phyloP scores from a whole-genome alignment of 768 basidiomycete genomes.

The Boletellus ananiceps region DNA sequence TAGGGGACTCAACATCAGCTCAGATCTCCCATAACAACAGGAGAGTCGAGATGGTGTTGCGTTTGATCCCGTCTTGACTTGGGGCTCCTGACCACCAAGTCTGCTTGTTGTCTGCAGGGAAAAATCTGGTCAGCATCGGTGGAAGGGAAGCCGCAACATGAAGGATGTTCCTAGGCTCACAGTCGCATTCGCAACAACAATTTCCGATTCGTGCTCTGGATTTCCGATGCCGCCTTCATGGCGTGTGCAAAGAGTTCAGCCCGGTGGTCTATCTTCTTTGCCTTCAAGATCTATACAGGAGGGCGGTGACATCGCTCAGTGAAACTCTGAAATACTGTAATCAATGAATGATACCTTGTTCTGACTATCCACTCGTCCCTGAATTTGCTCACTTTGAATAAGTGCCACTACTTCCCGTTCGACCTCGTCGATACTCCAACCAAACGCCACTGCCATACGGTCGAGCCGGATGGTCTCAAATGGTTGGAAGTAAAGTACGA shows the following conservation, averaged over 20 bases:
- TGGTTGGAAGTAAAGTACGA: conserved; percentile 87
- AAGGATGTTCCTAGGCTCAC: conserved; percentile 41
- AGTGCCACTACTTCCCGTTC: conserved; percentile 71
- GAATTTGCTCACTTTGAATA: conserved; percentile 73
- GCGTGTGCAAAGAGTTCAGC: conserved; percentile 73
- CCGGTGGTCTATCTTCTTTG: conserved; percentile 75
- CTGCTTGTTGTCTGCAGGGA: conserved; percentile 66
- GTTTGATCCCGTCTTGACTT: conserved; percentile 37
- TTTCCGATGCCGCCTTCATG: conserved; percentile 66
- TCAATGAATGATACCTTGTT: conserved; percentile 59
- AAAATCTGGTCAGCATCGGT: not conserved
- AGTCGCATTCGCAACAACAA: conserved; percentile 77
- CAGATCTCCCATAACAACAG: conserved; percentile 12
- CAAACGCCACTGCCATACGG: conserved; percentile 84
- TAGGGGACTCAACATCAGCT: conserved; percentile 2
- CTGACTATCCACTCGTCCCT: conserved; percentile 83
- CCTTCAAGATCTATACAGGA: conserved; percentile 60
- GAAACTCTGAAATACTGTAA: too few species aligned
- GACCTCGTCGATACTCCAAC: conserved; percentile 68
- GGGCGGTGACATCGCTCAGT: not conserved
- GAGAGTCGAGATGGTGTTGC: conserved; percentile 13
- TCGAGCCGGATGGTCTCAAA: conserved; percentile 82
- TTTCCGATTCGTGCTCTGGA: conserved; percentile 70
- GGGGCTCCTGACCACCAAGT: conserved; percentile 64
- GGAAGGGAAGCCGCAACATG: not conserved